Base-by-base conservation (phyloP, 495 filamentous ascomycete species). In the Neurospora sp. region DNA sequence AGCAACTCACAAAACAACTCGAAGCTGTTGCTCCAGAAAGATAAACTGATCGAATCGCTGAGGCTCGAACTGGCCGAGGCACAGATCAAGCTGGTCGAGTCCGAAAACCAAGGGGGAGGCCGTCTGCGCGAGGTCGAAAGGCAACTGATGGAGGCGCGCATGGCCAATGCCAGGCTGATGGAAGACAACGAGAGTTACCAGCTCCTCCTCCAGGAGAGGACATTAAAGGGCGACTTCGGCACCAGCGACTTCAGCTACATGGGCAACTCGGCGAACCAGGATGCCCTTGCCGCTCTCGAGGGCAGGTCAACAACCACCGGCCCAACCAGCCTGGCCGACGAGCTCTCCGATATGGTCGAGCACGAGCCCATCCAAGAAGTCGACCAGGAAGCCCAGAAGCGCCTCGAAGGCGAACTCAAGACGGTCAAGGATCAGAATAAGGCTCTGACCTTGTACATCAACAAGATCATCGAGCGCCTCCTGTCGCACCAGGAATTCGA, bases 121-220 rank as follows among this genome's bases (percentile, higher is more conserved):
- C 88, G 91, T 10, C 83, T 97, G 76, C 91, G 91, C 53, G 93
- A 97, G 77, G 86, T 99, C 39, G 96, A 99, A 83, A 92, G 91
- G 74, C 88, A 90, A 72, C 88, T 98, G 48, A 87, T 97, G 76
- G 96, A 98, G 74, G 91, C 93, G 38, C 92, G 93, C 35, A 94
- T 98, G 90, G 91, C 93, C 68, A 98, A 98, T 77, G 95, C 96
- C 41, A 89, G 94, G 42, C 81, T 99, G 71, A 96, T 97, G 93
- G 96, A 99, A 82, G 96, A 99, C 80, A 98, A 98, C 77, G 96
- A 99, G 79, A 97, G 93, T 80, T 99, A 96, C 79, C 96, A 99
- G 78, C 87, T 99, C 22, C 89, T 99, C 3, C 89, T 98, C 3
- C 92, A 92, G 74, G 94, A 98, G 77, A 92, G 93, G 83, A 98